phyloP scores from a whole-genome alignment of 2,329 filamentous ascomycete species.

The Aspergillus melleus region DNA sequence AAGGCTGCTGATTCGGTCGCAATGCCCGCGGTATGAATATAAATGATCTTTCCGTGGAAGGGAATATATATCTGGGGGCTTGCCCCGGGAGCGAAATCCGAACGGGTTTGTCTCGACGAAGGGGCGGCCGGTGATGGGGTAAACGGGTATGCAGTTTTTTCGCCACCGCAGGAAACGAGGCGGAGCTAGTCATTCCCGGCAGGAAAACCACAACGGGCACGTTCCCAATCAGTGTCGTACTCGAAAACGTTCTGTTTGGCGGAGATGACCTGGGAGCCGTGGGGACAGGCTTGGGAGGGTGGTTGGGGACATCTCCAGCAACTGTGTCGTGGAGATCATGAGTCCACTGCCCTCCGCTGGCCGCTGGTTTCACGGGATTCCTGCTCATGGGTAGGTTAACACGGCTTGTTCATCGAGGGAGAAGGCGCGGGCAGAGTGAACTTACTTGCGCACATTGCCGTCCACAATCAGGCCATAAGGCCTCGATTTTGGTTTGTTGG shows the following conservation, averaged over 20 bases:
- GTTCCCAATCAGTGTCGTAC: conserved; percentile 79
- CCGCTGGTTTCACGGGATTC: conserved; percentile 45
- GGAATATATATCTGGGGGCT: conserved; percentile 84
- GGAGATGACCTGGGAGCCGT: conserved; percentile 59
- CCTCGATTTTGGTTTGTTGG: conserved; percentile 54
- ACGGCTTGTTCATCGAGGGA: background rate
- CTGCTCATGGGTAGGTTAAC: conserved; percentile 35
- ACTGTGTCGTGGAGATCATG: conserved; percentile 88
- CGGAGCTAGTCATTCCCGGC: conserved; percentile 70
- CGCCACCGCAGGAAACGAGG: conserved; percentile 71
- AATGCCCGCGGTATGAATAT: conserved; percentile 96
- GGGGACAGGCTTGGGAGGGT: conserved; percentile 35
- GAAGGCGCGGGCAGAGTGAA: background rate
- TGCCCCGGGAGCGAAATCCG: conserved; percentile 84
- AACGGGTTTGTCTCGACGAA: conserved; percentile 94
- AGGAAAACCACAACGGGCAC: conserved; percentile 80
- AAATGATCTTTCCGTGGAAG: conserved; percentile 85
- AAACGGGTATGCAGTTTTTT: conserved; percentile 91
- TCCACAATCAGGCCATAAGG: conserved; percentile 52
- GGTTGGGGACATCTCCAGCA: conserved; percentile 38
- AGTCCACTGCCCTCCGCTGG: conserved; percentile 76
- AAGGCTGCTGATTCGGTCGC: conserved; percentile 85
- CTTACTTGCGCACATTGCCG: conserved; percentile 47
- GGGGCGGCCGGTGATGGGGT: conserved; percentile 88
- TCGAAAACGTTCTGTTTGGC: conserved; percentile 78